Conservation (phyloP, 768 basidiomycete species). For the Boletus sp. region DNA sequence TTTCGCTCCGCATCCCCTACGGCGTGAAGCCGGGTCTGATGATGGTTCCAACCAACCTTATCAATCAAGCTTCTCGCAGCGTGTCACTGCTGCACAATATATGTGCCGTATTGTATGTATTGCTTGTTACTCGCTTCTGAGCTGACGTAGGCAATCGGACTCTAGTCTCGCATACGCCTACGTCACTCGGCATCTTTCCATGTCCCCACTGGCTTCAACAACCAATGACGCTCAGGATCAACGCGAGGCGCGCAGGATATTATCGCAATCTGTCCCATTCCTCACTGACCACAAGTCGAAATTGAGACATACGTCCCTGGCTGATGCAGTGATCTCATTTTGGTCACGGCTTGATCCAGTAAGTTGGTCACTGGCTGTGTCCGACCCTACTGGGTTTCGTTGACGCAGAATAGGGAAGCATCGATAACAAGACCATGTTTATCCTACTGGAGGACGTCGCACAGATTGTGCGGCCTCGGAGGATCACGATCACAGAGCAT, state of each 20-base stretch:
- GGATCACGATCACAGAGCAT: constrained; percentile 15
- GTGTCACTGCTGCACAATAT: constrained; percentile 66
- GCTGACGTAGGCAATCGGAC: neutral
- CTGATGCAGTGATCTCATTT: constrained; percentile 55
- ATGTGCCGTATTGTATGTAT: constrained; percentile 61
- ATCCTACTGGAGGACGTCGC: constrained; percentile 58
- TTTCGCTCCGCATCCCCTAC: constrained; percentile 19
- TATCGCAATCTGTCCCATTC: constrained; percentile 63
- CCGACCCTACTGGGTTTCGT: neutral
- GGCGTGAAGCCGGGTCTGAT: constrained; percentile 46
- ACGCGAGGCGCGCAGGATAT: constrained; percentile 43
- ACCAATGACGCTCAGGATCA: constrained; percentile 41
- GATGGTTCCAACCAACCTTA: constrained; percentile 43
- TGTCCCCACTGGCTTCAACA: constrained; percentile 53
- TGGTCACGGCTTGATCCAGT: constrained; percentile 61
- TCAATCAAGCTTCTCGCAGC: constrained; percentile 37
- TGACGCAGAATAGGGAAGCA: constrained; percentile 30
- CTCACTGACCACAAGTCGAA: constrained; percentile 58
- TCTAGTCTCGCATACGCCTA: constrained; percentile 69
- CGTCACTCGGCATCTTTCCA: constrained; percentile 57
- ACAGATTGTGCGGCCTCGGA: constrained; percentile 48
- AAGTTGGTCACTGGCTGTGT: constrained; percentile 4
- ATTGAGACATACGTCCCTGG: constrained; percentile 48
- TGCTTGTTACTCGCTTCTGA: neutral
- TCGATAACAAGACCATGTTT: constrained; percentile 43